These are phyloP conservation scores for Colletotrichum destructivum DNA, from an alignment of 2,329 filamentous ascomycete genomes.

Conservation along the genomic window DNA sequence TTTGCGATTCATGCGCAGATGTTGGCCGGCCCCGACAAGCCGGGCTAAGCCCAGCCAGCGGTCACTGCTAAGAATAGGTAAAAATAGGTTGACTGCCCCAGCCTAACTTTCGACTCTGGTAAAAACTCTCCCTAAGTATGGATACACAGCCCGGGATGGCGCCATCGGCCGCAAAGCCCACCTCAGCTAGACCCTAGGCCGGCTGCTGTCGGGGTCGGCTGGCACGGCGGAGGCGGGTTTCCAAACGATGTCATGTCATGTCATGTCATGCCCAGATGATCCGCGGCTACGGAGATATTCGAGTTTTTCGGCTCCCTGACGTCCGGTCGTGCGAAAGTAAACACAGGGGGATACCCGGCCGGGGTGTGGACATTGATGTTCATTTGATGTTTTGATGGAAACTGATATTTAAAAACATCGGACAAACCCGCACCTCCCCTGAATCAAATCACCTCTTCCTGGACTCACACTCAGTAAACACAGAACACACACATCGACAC, in stretches of 20 bases:
- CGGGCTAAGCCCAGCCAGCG: constrained; percentile 1
- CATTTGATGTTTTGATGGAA: constrained; percentile 9
- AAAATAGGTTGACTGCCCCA: no score
- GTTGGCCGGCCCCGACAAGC: background rate
- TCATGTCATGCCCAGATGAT: constrained; percentile 28
- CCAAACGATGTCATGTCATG: constrained; percentile 28
- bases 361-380: constrained; percentile 1
- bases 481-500: background rate
- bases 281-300: constrained; percentile 10
- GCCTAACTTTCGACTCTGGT: background rate
- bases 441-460: background rate
- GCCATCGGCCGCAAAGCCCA: constrained; percentile 9
- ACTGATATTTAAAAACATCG: constrained; percentile 16
- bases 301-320: constrained; percentile 2
- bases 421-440: constrained; percentile 5
- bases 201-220: constrained; percentile 1
- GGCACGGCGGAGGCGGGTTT: background rate
- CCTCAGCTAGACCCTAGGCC: constrained; percentile 10
- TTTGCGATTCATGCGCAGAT: background rate
- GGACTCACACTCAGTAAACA: no score
- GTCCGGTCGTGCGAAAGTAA: constrained; percentile 9
- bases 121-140: background rate
- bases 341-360: background rate
- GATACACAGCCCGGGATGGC: background rate
- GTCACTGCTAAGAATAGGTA: constrained; percentile 26